Evolutionary conservation across 169 alveolate genomes (phyloP), one percentile per base, ranked within the genome.

Genomic region (Sarcocystis neurona): DNA sequence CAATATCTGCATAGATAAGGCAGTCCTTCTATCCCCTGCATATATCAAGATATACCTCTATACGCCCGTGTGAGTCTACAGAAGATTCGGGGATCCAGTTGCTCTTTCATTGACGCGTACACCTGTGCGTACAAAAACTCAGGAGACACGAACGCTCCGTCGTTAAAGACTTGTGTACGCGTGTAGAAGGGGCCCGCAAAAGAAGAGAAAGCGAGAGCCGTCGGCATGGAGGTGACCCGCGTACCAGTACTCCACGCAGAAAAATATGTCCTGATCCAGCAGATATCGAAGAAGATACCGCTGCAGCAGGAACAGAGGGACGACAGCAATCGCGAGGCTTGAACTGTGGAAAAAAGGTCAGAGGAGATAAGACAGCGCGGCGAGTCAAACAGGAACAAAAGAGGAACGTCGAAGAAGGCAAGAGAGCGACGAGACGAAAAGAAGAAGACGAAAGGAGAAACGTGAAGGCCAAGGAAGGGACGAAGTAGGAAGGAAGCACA

Each of bases 231-330:
- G 44, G 37, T 32, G 79, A 79, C 79, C 58, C 15, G 47, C 90
- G 41, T 68, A 72, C 82, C 2, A 18, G 70, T 23, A 0, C 37
- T 70, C 90, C 90, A 85, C 41, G 90, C 90, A 27, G 34, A 30
- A 75, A 85, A 70, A n/a, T 68, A 85, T 43, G 70, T 58, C 53
- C 82, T 44, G 77, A 85, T 44, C 90, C 90, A 85, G 47, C 75
- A 66, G 58, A 85, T 20, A 50, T 85, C 90, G 43, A 50, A 85
- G 27, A 37, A 1, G 32, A 85, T 47, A 48, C 90, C 90, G 0
- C 90, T 85, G 90, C 8, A 18, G 46, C 0, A 5, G 0, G 41
- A 79, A 53, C 2, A 47, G 72, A 23, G 43, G 32, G 8, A 15
- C 43, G 32, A 41, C 10, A n/a, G 75, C 8, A n/a, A 58, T 34